Base-by-base conservation (phyloP, 2,329 filamentous ascomycete species). In the Madurella mycetomatis region DNA sequence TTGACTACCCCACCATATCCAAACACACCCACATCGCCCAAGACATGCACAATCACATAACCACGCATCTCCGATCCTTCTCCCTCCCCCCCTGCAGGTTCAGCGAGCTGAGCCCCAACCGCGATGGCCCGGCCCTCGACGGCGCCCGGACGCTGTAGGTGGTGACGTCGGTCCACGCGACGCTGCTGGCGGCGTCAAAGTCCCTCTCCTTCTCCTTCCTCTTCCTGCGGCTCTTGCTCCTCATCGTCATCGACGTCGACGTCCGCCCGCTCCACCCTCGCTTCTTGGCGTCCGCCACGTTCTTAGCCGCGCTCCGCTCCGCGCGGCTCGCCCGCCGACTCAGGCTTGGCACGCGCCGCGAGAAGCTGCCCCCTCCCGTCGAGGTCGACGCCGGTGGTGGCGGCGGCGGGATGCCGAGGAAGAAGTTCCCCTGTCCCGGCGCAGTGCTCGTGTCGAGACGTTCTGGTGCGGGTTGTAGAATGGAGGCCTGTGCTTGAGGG, bases 221-320 rank as follows among this genome's bases (percentile, higher is more conserved):
- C 47, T 70, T 70, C 61, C 72, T 76, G 70, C 45, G 65, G 32
- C 59, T 60, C 65, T 71, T 73, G 48, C 69, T 70, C 57, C 69
- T 71, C 48, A 25, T 25, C 25, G 25, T 25, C 25, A 25, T 25
- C 25, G 25, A 4, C 3, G 25, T 25, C 25, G 63, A 65, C 47
- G 73, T 68, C 34, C 71, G 69, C 54, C 72, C 69, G 39, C 67
- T 74, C 81, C 82, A 85, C 0, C 82, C 82, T 32, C 73, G 75
- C 61, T 74, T 76, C 69, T 78, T 82, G 1, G 82, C 82, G 57
- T 85, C 82, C 16, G 78, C 74, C 30, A 85, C 80, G 60, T 85
- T 86, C 68, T 80, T 84, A 9, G 81, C 76, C 5, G 82, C 82
- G 53, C 81, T 83, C 30, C 81, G 73, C 64, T 82, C 79, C 1